phyloP scores from a whole-genome alignment of 129 eudicot genomes.

The Centrapalus pauciflorus region DNA sequence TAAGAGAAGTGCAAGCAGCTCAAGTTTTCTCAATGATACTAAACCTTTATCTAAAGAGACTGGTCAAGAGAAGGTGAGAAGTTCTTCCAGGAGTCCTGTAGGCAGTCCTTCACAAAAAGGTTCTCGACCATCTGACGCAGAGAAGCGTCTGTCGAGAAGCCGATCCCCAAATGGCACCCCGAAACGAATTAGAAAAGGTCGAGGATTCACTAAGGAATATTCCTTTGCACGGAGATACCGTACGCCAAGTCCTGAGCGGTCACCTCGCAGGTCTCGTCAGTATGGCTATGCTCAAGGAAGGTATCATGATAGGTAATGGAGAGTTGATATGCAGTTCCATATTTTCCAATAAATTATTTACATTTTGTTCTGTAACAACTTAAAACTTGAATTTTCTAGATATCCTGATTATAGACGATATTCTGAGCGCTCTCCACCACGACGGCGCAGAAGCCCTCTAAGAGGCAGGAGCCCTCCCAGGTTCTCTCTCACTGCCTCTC shows the following conservation, averaged over 20 bases:
- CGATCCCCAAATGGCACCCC: slow-evolving; percentile 70
- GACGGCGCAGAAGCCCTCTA: slow-evolving; percentile 55
- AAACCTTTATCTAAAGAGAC: slow-evolving; percentile 14
- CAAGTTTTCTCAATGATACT: slow-evolving; percentile 19
- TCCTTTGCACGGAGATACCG: slow-evolving; percentile 80
- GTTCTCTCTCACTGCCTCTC: slow-evolving; percentile 36
- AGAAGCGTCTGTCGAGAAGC: slow-evolving; percentile 40
- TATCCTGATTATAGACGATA: slow-evolving; percentile 59
- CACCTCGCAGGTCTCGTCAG: slow-evolving; percentile 50
- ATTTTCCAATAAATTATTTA: neutral
- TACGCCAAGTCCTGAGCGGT: slow-evolving; percentile 78
- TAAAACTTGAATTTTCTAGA: slow-evolving; percentile 29
- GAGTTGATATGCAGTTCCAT: neutral
- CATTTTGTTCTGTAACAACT: neutral
- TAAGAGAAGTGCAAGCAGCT: slow-evolving; percentile 35
- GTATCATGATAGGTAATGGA: slow-evolving; percentile 57
- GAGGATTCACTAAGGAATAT: slow-evolving; percentile 86
- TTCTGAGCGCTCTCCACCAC: slow-evolving; percentile 64
- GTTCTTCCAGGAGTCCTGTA: slow-evolving; percentile 28
- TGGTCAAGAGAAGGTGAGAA: slow-evolving; percentile 20
- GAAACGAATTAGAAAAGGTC: slow-evolving; percentile 87
- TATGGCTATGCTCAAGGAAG: slow-evolving; percentile 59
- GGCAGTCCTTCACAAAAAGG: slow-evolving; percentile 35
- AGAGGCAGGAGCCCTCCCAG: slow-evolving; percentile 86
- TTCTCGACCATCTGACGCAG: slow-evolving; percentile 25